A percentile compares a stretch with the other conserved stretches of the same genome.
These are phyloP conservation scores for Nigrospora sphaerica DNA, from an alignment of 2,329 filamentous ascomycete genomes.

Conservation along the genomic window DNA sequence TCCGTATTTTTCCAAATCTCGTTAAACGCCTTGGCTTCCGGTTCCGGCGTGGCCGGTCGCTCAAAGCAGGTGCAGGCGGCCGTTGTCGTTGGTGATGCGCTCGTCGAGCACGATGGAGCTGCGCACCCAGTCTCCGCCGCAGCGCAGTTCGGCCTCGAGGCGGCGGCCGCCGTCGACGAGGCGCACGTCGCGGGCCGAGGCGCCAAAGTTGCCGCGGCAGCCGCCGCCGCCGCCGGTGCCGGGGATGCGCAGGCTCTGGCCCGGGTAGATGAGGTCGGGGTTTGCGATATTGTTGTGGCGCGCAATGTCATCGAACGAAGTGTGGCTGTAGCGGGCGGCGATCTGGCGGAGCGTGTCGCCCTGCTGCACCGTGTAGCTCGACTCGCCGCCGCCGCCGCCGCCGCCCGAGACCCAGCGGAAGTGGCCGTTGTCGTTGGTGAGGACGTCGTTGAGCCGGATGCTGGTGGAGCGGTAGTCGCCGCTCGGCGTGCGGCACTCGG, in stretches of 20 bases:
- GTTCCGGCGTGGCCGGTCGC: neutral
- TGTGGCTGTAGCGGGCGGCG: constrained; percentile 19
- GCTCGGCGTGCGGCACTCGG: constrained; percentile 7
- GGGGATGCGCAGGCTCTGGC: constrained; percentile 29
- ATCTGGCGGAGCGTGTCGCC: constrained; percentile 34
- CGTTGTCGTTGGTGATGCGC: constrained; percentile 5
- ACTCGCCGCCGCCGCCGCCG: constrained; percentile 13
- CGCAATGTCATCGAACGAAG: constrained; percentile 30
- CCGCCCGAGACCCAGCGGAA: constrained; percentile 10
- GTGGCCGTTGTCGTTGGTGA: constrained; percentile 9
- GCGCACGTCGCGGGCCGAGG: constrained; percentile 8
- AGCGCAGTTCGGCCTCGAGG: constrained; percentile 4
- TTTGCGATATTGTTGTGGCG: constrained; percentile 30
- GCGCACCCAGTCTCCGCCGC: constrained; percentile 1
- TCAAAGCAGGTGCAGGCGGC: constrained; percentile 2
- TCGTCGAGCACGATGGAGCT: constrained; percentile 4
- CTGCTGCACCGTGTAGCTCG: constrained; percentile 25
- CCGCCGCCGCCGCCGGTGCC: constrained; percentile 3
- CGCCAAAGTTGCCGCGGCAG: constrained; percentile 8
- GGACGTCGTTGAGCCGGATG: constrained; percentile 9
- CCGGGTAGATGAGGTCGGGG: constrained; percentile 34
- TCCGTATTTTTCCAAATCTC: too few relatives aligned
- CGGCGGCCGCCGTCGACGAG: constrained; percentile 6
- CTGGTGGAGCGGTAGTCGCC: constrained; percentile 8
- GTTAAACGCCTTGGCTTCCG: too few relatives aligned